phyloP scores from a whole-genome alignment of 768 basidiomycete species.

The Lactarius hengduanensis region DNA sequence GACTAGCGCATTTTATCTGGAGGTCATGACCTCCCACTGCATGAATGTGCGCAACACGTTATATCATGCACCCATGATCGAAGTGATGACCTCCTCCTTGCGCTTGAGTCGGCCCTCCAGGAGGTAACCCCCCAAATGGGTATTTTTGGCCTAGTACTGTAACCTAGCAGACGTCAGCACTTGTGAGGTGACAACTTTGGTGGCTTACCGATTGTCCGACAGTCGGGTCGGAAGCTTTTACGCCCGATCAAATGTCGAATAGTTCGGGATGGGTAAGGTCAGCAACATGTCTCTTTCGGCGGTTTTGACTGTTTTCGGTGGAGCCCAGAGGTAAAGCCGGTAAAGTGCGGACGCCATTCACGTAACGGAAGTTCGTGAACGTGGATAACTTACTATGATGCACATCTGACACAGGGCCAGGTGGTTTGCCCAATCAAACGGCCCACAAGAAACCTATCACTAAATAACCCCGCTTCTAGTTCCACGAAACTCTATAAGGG shows the following conservation, averaged over 20 bases:
- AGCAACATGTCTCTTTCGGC: constrained; percentile 19
- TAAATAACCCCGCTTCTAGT: not conserved
- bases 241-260: constrained; percentile 62
- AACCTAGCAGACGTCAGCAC: not conserved
- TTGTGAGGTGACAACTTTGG: not conserved
- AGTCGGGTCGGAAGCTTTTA: constrained; percentile 60
- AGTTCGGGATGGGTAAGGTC: constrained; percentile 29
- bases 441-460: not conserved
- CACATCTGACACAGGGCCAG: not conserved
- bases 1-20: constrained; percentile 65
- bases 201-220: constrained; percentile 55
- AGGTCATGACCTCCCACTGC: constrained; percentile 21
- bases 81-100: constrained; percentile 81
- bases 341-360: not conserved
- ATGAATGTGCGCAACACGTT: too few species aligned
- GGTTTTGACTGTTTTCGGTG: too few species aligned
- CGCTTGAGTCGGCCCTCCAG: constrained; percentile 75
- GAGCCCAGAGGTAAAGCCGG: too few species aligned
- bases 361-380: too few species aligned
- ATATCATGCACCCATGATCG: constrained; percentile 38
- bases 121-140: constrained; percentile 59
- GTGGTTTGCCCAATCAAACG: not conserved
- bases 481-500: constrained; percentile 5
- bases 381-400: too few species aligned
- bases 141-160: constrained; percentile 51